A percentile compares a stretch with the other conserved stretches of the same genome.
Evolutionary conservation across 169 alveolate species (phyloP).

Genomic region (Plasmodium knowlesi): DNA sequence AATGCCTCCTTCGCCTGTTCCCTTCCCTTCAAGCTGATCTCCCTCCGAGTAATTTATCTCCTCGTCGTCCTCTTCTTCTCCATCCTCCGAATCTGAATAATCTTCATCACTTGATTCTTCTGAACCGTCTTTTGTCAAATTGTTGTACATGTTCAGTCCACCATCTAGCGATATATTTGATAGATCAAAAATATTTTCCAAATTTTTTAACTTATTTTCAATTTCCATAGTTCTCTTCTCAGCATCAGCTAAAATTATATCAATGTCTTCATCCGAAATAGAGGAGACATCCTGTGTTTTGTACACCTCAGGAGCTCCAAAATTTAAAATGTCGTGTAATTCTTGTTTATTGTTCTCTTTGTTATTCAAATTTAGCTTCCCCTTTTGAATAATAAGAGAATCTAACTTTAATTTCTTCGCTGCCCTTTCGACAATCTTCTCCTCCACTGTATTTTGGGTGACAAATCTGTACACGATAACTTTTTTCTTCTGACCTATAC

Average conservation of each 20-base stretch:
- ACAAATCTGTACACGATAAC: slow-evolving; percentile 96
- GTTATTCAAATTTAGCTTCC: slow-evolving; percentile 88
- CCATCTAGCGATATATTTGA: slow-evolving; percentile 85
- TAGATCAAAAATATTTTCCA: slow-evolving; percentile 80
- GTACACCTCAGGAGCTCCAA: slow-evolving; percentile 94
- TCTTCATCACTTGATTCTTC: slow-evolving; percentile 72
- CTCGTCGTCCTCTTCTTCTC: slow-evolving; percentile 4
- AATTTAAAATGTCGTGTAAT: slow-evolving; percentile 91
- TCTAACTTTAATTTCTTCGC: slow-evolving; percentile 96
- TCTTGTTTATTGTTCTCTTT: slow-evolving; percentile 89
- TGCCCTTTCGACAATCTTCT: slow-evolving; percentile 96
- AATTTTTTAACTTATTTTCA: slow-evolving; percentile 85
- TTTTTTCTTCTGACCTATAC: slow-evolving; percentile 97
- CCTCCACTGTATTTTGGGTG: slow-evolving; percentile 97
- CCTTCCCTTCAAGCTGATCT: background rate
- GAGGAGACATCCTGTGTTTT: slow-evolving; percentile 87
- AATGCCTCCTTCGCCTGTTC: background rate
- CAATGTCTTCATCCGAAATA: slow-evolving; percentile 90
- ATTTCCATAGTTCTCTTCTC: slow-evolving; percentile 91
- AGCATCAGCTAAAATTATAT: slow-evolving; percentile 90
- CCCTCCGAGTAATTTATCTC: background rate
- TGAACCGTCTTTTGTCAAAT: slow-evolving; percentile 64
- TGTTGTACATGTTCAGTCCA: slow-evolving; percentile 81
- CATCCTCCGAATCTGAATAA: slow-evolving; percentile 44
- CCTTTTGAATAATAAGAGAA: slow-evolving; percentile 96